Evolutionary conservation across 1,284 basidiomycete species (phyloP), one percentile per base, ranked within the genome.

Genomic region (Pterulicium gracile): DNA sequence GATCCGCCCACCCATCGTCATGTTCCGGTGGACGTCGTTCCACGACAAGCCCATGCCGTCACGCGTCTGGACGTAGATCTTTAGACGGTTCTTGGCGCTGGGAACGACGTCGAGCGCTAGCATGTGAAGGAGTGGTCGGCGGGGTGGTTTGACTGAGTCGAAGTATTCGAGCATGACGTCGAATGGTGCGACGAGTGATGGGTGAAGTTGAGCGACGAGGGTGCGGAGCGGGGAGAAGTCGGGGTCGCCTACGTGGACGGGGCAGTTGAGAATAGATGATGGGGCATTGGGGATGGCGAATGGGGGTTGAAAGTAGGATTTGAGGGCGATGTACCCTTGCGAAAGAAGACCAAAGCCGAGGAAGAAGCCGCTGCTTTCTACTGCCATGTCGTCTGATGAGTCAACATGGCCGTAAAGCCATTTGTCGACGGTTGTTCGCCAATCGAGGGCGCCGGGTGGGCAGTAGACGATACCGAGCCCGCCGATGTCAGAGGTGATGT

Each of bases 71-170:
- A 21, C 19, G 20, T 43, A 43, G 42, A 43, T 43, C 50, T 62
- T 62, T 12, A 62, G 49, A 4, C 60, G 54, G 41, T 62, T 62
- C 7, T 43, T 44, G 4, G 52, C 51, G 19, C 52, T 54, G 3
- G 45, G 27, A 2, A 60, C 55, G 40, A 58, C 60, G 46, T 62
- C 60, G 47, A 58, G 51, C 4, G 60, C 55, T 5, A 61, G 47
- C 15, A 62, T 59, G 42, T 60, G 51, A 2, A 61, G 47, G 15
- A 54, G 47, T 12, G 60, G 60, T 43, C 55, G 55, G 17, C 44
- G 49, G 3, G 36, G 36, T 3, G 49, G 47, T 24, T 59, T 55
- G 3, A 55, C 49, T 10, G 45, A 45, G 12, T 57, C 52, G 45
- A 54, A 51, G 46, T 58, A 62, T 10, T 54, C 52, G 19, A 57